Percentiles rank a stretch among this genome's conserved stretches.
Evolutionary conservation across 805 yeast species (phyloP).

Genomic region (Metschnikowia peoriensis): DNA sequence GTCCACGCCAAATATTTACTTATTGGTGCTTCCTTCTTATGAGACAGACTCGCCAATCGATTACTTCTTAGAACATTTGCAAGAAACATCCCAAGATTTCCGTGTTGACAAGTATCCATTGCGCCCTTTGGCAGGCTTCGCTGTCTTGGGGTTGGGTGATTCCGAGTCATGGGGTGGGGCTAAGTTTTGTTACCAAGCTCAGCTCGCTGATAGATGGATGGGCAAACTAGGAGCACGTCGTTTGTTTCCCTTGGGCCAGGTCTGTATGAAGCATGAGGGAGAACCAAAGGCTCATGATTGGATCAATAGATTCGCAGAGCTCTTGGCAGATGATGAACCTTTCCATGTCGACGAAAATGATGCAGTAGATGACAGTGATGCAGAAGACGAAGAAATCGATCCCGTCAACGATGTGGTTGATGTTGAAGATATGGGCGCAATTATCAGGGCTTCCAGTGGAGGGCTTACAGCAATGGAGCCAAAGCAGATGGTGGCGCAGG

Average conservation of each 20-base stretch:
- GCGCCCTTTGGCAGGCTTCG: slow-evolving; percentile 65
- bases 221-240: slow-evolving; percentile 86
- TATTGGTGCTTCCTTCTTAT: slow-evolving; percentile 82
- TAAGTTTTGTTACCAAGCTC: slow-evolving; percentile 85
- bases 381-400: slow-evolving; percentile 40
- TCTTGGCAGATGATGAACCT: slow-evolving; percentile 71
- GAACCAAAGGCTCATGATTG: slow-evolving; percentile 62
- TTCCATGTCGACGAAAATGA: slow-evolving; percentile 54
- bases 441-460: slow-evolving; percentile 41
- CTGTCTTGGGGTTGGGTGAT: slow-evolving; percentile 88
- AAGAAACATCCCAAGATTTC: slow-evolving; percentile 81
- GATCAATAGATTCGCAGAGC: slow-evolving; percentile 57
- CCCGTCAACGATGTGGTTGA: slow-evolving; percentile 53
- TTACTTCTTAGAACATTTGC: slow-evolving; percentile 74
- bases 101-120: slow-evolving; percentile 82
- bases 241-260: slow-evolving; percentile 76
- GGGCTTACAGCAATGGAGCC: slow-evolving; percentile 18
- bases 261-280: slow-evolving; percentile 74
- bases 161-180: slow-evolving; percentile 73
- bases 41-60: slow-evolving; percentile 93
- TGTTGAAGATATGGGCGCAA: slow-evolving; percentile 83
- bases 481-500: slow-evolving; percentile 86
- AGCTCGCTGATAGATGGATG: slow-evolving; percentile 66
- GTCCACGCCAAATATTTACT: slow-evolving; percentile 50
- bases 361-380: slow-evolving; percentile 53